Evolutionary conservation across 306 rosid species (phyloP).

Genomic region (Alnus glutinosa): DNA sequence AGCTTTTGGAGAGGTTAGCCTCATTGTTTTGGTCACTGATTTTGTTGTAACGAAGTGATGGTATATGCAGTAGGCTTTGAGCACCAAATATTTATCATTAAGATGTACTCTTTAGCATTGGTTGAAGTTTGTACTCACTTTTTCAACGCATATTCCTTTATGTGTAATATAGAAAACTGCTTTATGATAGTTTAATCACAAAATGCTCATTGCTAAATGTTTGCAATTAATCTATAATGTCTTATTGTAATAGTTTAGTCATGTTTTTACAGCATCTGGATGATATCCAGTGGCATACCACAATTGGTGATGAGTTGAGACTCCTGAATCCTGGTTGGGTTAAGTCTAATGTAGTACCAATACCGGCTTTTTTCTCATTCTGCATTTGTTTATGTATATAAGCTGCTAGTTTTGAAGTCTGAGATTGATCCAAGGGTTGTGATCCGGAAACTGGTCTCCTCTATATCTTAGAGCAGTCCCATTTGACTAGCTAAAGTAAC

Average conservation of each 20-base stretch:
- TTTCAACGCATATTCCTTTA: background rate
- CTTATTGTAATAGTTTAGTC: background rate
- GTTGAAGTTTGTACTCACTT: background rate
- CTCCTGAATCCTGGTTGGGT: background rate
- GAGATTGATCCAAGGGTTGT: background rate
- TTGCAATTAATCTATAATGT: background rate
- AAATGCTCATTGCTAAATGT: no score
- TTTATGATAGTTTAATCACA: background rate
- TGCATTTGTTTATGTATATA: background rate
- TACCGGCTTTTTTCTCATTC: no score
- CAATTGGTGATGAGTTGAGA: background rate
- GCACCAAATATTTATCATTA: background rate
- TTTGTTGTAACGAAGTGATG: slow-evolving; percentile 22
- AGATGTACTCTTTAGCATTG: background rate
- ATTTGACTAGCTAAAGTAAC: no score
- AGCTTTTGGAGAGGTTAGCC: slow-evolving; percentile 3
- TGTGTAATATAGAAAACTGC: background rate
- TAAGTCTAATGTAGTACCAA: background rate
- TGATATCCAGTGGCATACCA: background rate
- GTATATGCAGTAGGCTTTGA: slow-evolving; percentile 6
- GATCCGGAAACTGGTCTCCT: no score
- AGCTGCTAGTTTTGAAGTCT: background rate
- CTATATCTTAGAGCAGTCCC: no score
- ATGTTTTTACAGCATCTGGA: background rate
- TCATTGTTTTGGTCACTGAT: background rate